Conservation (phyloP, 1,284 basidiomycete genomes). For the Polyporus tsugae region DNA sequence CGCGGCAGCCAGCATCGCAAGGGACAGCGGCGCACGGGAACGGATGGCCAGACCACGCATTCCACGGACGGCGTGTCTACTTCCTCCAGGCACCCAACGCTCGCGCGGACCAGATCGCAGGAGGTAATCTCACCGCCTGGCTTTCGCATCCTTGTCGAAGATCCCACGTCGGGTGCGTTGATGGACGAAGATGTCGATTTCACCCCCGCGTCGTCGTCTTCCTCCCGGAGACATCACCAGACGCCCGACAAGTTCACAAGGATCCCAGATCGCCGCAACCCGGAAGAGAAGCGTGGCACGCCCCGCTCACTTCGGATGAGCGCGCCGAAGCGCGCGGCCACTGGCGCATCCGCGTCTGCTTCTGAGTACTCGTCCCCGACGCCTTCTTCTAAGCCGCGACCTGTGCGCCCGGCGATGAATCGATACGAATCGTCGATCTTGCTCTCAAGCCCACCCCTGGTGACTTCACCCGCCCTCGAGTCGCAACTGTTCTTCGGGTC, state of each 20-base stretch:
- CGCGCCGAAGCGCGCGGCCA: constrained; percentile 8
- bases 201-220: constrained; percentile 32
- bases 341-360: background rate
- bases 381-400: background rate
- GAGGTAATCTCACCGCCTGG: constrained; percentile 34
- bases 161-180: constrained; percentile 34
- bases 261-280: constrained; percentile 38
- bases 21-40: constrained; percentile 21
- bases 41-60: constrained; percentile 10
- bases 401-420: constrained; percentile 19
- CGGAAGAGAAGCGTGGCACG: constrained; percentile 3
- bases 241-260: constrained; percentile 42
- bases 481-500: constrained; percentile 44
- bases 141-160: constrained; percentile 46
- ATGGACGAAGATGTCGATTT: constrained; percentile 21
- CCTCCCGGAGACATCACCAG: constrained; percentile 19
- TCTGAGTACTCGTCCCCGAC: background rate
- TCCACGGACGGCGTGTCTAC: constrained; percentile 13
- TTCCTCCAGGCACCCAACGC: constrained; percentile 20
- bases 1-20: constrained; percentile 23
- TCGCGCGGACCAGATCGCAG: constrained; percentile 20
- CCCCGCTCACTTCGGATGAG: background rate
- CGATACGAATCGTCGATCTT: constrained; percentile 40
- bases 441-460: constrained; percentile 42
- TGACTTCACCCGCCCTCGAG: constrained; percentile 46